Conservation (phyloP, 1,139 yeast genomes). For the Zygotorulaspora mrakii region DNA sequence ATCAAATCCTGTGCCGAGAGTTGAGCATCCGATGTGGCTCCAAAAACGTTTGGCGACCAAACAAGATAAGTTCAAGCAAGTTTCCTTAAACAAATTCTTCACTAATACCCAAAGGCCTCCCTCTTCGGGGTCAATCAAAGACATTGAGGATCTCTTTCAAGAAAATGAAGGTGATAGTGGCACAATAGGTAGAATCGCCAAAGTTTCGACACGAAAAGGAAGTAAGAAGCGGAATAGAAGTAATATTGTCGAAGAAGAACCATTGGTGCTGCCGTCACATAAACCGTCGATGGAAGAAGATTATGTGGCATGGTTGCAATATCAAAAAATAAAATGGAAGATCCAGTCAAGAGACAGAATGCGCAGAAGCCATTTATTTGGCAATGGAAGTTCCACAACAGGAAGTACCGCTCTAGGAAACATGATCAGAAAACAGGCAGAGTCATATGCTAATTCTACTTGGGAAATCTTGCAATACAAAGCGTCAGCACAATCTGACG, state of each 20-base stretch:
- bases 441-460: constrained; percentile 63
- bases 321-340: constrained; percentile 85
- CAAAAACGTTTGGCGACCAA: constrained; percentile 54
- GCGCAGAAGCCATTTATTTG: constrained; percentile 75
- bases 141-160: constrained; percentile 75
- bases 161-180: constrained; percentile 27
- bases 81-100: constrained; percentile 59
- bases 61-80: constrained; percentile 70
- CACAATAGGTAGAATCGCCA: constrained; percentile 42
- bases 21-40: constrained; percentile 94
- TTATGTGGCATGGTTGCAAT: constrained; percentile 69
- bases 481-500: constrained; percentile 61
- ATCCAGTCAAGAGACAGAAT: constrained; percentile 65
- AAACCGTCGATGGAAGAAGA: constrained; percentile 75
- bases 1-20: constrained; percentile 92
- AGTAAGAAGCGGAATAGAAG: constrained; percentile 35
- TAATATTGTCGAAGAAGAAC: constrained; percentile 42
- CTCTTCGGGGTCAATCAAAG: constrained; percentile 44
- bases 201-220: constrained; percentile 48
- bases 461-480: constrained; percentile 85
- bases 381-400: constrained; percentile 51
- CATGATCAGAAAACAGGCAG: constrained; percentile 74
- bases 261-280: constrained; percentile 48
- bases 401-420: constrained; percentile 54
- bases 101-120: constrained; percentile 37